Conservation (phyloP, 1,284 basidiomycete species). For the Moesziomyces aphidis region DNA sequence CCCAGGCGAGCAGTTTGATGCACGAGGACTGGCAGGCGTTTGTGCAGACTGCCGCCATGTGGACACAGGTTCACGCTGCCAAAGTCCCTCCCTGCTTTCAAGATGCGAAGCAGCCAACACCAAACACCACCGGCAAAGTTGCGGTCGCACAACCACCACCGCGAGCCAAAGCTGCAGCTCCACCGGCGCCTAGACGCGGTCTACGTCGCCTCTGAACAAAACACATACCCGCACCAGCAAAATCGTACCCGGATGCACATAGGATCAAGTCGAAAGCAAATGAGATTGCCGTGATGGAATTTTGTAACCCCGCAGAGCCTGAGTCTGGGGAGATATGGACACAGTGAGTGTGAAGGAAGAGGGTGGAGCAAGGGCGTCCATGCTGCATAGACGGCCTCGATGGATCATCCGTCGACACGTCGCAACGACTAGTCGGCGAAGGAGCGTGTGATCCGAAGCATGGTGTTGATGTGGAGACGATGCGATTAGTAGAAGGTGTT, state of each 20-base stretch:
- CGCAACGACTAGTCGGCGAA: neutral
- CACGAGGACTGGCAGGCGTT: slow-evolving; percentile 81
- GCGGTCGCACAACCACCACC: neutral
- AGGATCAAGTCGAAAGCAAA: slow-evolving; percentile 26
- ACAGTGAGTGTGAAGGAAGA: neutral
- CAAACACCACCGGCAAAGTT: neutral
- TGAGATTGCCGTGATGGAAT: slow-evolving; percentile 32
- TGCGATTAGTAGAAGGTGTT: slow-evolving; percentile 69
- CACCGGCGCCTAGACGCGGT: slow-evolving; percentile 37
- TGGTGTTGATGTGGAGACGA: slow-evolving; percentile 10
- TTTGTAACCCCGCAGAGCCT: slow-evolving; percentile 12
- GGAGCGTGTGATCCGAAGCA: neutral
- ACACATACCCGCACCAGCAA: neutral
- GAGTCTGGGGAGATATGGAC: slow-evolving; percentile 6
- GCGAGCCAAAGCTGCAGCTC: slow-evolving; percentile 3
- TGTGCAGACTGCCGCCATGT: slow-evolving; percentile 83
- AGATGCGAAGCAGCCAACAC: neutral
- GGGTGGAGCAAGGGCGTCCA: slow-evolving; percentile 4
- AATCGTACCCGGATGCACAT: neutral
- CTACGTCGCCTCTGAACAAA: slow-evolving; percentile 29
- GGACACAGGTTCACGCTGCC: slow-evolving; percentile 87
- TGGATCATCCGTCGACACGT: neutral
- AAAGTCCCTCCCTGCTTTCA: slow-evolving; percentile 41
- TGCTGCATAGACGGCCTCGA: neutral
- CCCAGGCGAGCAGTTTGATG: slow-evolving; percentile 90